Evolutionary conservation across 805 yeast genomes (phyloP), one percentile per base, ranked within the genome.

Genomic region (Lipomyces kockii): DNA sequence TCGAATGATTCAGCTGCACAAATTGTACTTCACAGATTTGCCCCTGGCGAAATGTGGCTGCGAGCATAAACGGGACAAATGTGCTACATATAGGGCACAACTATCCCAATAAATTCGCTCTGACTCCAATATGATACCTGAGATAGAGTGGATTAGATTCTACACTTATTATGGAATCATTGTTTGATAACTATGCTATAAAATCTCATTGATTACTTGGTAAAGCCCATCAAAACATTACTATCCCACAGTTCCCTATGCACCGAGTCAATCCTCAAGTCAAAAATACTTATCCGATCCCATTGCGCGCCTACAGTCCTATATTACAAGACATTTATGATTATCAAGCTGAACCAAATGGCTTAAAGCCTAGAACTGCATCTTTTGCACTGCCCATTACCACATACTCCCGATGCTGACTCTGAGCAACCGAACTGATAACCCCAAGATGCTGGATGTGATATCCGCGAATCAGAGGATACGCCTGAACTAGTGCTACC

Each of bases 391-490:
- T n/a, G 35, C 12, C 61, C 62, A 2, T 61, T 20, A 17, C 66
- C 59, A 35, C 66, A 59, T 32, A 20, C 60, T 22, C 51, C n/a
- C 11, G 62, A 43, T 17, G 54, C 8, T 6, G 58, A n/a, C 5
- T 7, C 58, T 9, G 3, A 11, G 43, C 43, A 32, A 5, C 5
- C 25, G 12, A 43, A 14, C 22, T 35, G 59, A 43, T 56, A 56
- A 6, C 71, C 71, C 71, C 71, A 68, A 7, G 69, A 39, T 2
- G 71, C 71, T 14, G 71, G 71, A 52, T 68, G 71, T 11, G 71
- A 60, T 9, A 68, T 53, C 14, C 66, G 58, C 32, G 69, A 27
- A 57, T 68, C 71, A 4, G 66, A 37, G 9, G 9, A 34, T 29
- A 58, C 59, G 8, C 32, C 14, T 20, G 20, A 4, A 34, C 32